Evolutionary conservation across 495 filamentous ascomycete species (phyloP), one percentile per base, ranked within the genome.

Genomic region (Melanomma pulvis-pyrius): DNA sequence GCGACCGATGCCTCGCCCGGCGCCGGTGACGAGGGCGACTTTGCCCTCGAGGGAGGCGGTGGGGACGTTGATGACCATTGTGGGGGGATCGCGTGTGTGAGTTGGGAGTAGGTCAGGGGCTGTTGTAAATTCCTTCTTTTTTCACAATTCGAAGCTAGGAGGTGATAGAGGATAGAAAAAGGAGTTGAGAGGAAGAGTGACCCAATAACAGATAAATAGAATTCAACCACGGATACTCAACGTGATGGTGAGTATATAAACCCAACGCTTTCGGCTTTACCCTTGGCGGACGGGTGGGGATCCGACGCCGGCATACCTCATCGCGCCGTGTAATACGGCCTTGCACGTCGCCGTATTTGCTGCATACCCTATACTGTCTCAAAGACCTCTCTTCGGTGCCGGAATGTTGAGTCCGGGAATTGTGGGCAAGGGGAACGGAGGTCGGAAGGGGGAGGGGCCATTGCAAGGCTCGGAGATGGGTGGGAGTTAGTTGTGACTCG

Each of bases 21-120:
- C 74, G 41, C 70, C 90, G 21, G 90, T 92, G 64, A 93, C 81
- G 32, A 92, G 81, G 51, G 89, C 89, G 66, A 91, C 86, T 77
- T 88, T 89, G 71, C 86, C 86, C 61, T 84, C 81, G 34, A 90
- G 74, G 61, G 73, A 74, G 63, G 75, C 72, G 59, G 73, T 71
- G 63, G 68, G 78, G 60, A 78, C 68, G 65, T 65, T 41, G 70
- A 74, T 34, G 59, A 69, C 63, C 72, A 72, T 72, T 61, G 63
- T 72, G 66, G 24, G 19, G 12, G 22, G 17, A 44, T 65, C 47
- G 57, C 53, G 60, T 64, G 58, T 47, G 32, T 19, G 19, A 19
- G 54, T 52, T 36, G 13, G 17, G 11, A 39, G 39, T 24, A n/a
- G 19, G n/a, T 32, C 6, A 51, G 24, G 21, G 44, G 46, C 59